phyloP scores from a whole-genome alignment of 2,329 filamentous ascomycete species.

The Diplodia seriata region DNA sequence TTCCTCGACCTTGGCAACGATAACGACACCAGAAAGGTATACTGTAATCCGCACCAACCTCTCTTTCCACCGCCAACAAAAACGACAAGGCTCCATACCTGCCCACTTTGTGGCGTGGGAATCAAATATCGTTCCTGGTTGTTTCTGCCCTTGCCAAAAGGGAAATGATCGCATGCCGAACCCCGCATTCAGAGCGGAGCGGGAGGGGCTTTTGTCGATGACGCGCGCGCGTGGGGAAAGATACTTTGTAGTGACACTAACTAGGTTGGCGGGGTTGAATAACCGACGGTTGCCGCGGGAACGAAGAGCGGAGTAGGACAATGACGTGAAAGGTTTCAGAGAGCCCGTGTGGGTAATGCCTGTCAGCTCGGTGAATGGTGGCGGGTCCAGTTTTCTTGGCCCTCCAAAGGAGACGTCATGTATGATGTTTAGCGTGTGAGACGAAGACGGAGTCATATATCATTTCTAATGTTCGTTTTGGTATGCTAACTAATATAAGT shows the following conservation, averaged over 20 bases:
- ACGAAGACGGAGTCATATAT: background rate
- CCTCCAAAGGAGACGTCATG: background rate
- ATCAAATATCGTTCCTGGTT: background rate
- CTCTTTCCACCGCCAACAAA: background rate
- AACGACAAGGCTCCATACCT: background rate
- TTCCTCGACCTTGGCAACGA: background rate
- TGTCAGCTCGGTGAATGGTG: background rate
- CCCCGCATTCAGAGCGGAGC: conserved; percentile 9
- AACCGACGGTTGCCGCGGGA: conserved; percentile 16
- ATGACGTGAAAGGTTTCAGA: conserved; percentile 1
- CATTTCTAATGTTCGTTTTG: background rate
- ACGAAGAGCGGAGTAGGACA: background rate
- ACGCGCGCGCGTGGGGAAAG: conserved; percentile 3
- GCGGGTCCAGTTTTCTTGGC: background rate
- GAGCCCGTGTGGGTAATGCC: no score
- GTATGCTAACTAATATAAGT: background rate
- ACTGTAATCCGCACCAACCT: background rate
- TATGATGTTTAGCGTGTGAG: no score
- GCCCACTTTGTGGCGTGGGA: background rate
- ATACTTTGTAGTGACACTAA: no score
- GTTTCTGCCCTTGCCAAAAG: background rate
- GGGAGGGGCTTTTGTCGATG: background rate
- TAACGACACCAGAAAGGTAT: background rate
- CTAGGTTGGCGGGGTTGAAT: background rate
- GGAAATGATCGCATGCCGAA: background rate